phyloP scores from a whole-genome alignment of 345 rosid species.

The Eucalyptus erythrocorys region DNA sequence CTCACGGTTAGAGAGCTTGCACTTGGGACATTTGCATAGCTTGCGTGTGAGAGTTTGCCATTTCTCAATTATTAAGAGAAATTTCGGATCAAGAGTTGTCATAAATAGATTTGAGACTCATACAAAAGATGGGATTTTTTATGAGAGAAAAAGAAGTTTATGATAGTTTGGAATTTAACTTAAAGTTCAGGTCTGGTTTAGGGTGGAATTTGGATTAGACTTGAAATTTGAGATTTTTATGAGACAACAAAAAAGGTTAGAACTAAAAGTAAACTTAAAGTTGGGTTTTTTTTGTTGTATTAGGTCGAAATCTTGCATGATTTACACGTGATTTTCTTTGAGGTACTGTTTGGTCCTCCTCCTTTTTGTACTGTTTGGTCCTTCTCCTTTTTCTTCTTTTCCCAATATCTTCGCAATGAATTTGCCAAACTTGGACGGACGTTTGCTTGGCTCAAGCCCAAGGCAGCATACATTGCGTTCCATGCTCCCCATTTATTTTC shows the following conservation, averaged over 20 bases:
- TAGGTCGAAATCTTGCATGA: background rate
- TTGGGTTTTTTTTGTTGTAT: background rate
- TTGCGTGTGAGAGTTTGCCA: too few species aligned
- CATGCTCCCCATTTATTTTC: background rate
- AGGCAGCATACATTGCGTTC: background rate
- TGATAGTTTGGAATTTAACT: background rate
- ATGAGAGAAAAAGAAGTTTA: background rate
- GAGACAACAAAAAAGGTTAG: background rate
- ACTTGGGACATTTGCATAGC: background rate
- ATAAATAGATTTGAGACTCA: fast-evolving
- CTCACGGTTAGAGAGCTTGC: too few species aligned
- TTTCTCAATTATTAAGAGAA: background rate
- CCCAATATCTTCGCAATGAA: background rate
- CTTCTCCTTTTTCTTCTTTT: background rate
- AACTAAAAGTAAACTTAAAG: background rate
- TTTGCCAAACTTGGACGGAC: background rate
- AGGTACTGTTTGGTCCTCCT: background rate
- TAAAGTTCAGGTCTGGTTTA: background rate
- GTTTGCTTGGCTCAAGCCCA: background rate
- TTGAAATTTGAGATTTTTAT: too few species aligned
- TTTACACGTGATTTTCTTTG: background rate
- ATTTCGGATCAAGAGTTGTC: too few species aligned
- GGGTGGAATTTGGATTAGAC: background rate
- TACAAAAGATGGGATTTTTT: fast-evolving
- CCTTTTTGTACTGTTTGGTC: background rate